These are phyloP conservation scores for Thuja plicata DNA, from an alignment of 83 land plant species.

Conservation along the genomic window DNA sequence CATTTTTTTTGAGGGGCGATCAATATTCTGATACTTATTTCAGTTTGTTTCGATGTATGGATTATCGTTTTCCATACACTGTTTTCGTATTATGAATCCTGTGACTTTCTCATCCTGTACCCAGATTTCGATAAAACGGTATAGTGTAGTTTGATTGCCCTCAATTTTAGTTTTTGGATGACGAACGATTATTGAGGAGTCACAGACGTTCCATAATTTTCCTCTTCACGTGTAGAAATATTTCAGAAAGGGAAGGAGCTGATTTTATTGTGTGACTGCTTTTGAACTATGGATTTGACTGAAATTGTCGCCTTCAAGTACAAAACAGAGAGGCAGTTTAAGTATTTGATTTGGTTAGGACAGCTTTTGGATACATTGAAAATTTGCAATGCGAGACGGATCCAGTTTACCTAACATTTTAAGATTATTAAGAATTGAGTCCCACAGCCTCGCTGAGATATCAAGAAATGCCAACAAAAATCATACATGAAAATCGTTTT, in stretches of 20 bases:
- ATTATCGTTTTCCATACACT: no score
- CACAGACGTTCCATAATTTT: not conserved
- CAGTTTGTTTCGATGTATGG: no score
- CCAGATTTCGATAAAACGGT: not conserved
- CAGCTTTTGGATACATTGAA: not conserved
- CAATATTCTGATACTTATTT: no score
- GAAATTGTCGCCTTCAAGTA: not conserved
- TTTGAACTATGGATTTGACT: not conserved
- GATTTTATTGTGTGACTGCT: not conserved
- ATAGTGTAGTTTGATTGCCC: not conserved
- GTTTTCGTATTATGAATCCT: not conserved
- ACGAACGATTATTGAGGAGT: not conserved
- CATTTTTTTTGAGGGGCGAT: not conserved
- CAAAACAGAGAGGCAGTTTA: not conserved
- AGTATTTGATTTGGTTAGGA: not conserved
- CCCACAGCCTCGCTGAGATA: not conserved
- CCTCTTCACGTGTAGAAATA: not conserved
- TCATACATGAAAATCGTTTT: not conserved
- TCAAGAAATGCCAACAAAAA: not conserved
- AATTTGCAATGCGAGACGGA: no score
- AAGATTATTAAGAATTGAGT: not conserved
- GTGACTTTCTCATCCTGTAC: not conserved
- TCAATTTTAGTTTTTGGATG: not conserved
- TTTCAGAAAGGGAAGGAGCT: not conserved
- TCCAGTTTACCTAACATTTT: not conserved